phyloP scores from a whole-genome alignment of 2,329 filamentous ascomycete species.

The Aspergillus hortae region DNA sequence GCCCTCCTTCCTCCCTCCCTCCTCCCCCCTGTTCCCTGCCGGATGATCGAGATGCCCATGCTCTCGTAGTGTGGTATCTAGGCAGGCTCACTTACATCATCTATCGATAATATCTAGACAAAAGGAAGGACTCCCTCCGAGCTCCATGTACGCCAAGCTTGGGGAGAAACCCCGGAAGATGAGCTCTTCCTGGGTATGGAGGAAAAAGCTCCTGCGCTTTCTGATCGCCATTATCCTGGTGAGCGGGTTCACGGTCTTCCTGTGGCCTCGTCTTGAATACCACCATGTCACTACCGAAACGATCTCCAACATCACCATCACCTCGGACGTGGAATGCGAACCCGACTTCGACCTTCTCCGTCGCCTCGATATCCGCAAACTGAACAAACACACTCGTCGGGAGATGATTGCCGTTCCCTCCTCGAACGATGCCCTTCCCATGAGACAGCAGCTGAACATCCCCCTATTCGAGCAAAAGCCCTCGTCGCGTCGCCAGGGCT shows the following conservation, averaged over 20 bases:
- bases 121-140: not conserved
- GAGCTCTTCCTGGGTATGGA: conserved; percentile 29
- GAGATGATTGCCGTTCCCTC: conserved; percentile 25
- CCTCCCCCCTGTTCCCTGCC: conserved; percentile 2
- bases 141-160: conserved; percentile 22
- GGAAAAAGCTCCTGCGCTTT: conserved; percentile 30
- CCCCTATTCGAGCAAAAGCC: conserved; percentile 21
- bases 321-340: conserved; percentile 25
- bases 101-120: not conserved
- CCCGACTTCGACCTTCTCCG: conserved; percentile 23
- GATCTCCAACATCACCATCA: conserved; percentile 29
- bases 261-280: conserved; percentile 24
- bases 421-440: conserved; percentile 19
- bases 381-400: conserved; percentile 29
- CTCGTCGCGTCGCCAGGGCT: conserved; percentile 1
- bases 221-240: conserved; percentile 23
- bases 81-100: conserved; percentile 5
- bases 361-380: conserved; percentile 22
- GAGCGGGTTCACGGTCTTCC: conserved; percentile 20
- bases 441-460: conserved; percentile 24
- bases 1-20: conserved; percentile 1
- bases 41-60: conserved; percentile 17
- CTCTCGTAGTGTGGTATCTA: conserved; percentile 11
- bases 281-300: conserved; percentile 11
- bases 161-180: conserved; percentile 21